Percentiles rank a stretch among this genome's conserved stretches.
Evolutionary conservation across 2,329 filamentous ascomycete species (phyloP).

Genomic region (Cordyceps fumosorosea): DNA sequence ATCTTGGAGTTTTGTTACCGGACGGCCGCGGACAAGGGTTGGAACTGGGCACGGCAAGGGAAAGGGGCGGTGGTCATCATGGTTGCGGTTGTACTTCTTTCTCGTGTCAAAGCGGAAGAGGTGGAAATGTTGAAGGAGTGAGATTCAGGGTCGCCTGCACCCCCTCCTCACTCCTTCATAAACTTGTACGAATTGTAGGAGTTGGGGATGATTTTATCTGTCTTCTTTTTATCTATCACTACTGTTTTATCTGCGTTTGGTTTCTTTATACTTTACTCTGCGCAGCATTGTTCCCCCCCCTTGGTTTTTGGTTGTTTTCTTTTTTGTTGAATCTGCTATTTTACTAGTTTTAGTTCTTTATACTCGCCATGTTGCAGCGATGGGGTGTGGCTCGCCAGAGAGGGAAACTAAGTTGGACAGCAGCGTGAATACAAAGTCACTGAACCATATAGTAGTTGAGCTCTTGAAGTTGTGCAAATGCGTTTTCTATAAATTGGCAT

Average conservation of each 20-base stretch:
- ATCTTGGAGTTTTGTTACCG: slow-evolving; percentile 9
- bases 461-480: too few relatives aligned
- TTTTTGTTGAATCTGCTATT: slow-evolving; percentile 6
- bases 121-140: neutral
- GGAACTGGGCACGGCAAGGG: slow-evolving; percentile 1
- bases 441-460: neutral
- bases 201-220: slow-evolving; percentile 13
- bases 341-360: slow-evolving; percentile 8
- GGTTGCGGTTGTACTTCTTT: neutral
- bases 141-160: neutral
- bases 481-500: neutral
- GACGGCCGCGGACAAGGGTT: neutral
- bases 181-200: slow-evolving; percentile 14
- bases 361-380: slow-evolving; percentile 6
- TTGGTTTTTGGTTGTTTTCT: neutral
- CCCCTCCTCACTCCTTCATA: neutral
- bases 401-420: slow-evolving; percentile 12
- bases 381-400: slow-evolving; percentile 2
- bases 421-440: slow-evolving; percentile 14
- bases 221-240: slow-evolving; percentile 4
- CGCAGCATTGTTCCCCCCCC: slow-evolving; percentile 11
- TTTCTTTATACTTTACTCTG: slow-evolving; percentile 10
- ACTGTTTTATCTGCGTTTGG: neutral
- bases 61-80: neutral
- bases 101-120: slow-evolving; percentile 6